A percentile compares a stretch with the other conserved stretches of the same genome.
Evolutionary conservation across 2,329 filamentous ascomycete genomes (phyloP).

Genomic region (Shiraia sp.): DNA sequence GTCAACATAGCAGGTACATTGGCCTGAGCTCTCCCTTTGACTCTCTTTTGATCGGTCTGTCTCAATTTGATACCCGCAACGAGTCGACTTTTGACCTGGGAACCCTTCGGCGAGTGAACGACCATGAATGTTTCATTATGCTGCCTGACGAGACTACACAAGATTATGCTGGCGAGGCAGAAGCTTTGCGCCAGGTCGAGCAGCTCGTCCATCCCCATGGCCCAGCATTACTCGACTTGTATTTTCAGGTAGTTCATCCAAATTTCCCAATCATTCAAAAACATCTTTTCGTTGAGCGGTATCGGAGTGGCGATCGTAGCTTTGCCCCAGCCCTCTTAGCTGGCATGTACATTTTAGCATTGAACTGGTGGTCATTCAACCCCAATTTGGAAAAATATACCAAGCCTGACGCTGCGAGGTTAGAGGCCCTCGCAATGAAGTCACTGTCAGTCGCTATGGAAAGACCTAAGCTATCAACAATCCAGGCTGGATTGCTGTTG

Average conservation of each 20-base stretch:
- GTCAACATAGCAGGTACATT: conserved; percentile 82
- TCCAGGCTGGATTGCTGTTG: conserved; percentile 76
- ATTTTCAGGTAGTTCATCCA: conserved; percentile 80
- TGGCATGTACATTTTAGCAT: conserved; percentile 80
- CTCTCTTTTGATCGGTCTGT: conserved; percentile 79
- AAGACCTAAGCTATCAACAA: conserved; percentile 77
- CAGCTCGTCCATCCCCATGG: conserved; percentile 75
- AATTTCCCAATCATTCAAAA: conserved; percentile 84
- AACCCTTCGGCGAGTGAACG: conserved; percentile 73
- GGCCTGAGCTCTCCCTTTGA: conserved; percentile 83
- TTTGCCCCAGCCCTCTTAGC: conserved; percentile 78
- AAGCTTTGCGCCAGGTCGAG: conserved; percentile 74
- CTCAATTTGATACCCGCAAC: conserved; percentile 78
- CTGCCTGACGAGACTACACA: conserved; percentile 74
- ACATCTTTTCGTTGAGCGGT: conserved; percentile 76
- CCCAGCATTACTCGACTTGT: conserved; percentile 75
- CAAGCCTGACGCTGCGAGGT: conserved; percentile 71
- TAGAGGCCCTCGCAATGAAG: conserved; percentile 74
- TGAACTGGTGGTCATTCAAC: conserved; percentile 85
- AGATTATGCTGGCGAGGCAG: conserved; percentile 69
- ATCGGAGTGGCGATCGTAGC: conserved; percentile 71
- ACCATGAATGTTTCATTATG: conserved; percentile 78
- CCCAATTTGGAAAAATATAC: conserved; percentile 65
- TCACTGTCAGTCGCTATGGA: conserved; percentile 78
- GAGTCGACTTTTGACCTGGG: conserved; percentile 71